A percentile compares a stretch with the other conserved stretches of the same genome.
Conservation (phyloP, 2,329 filamentous ascomycete species). For the Saccharata proteae region DNA sequence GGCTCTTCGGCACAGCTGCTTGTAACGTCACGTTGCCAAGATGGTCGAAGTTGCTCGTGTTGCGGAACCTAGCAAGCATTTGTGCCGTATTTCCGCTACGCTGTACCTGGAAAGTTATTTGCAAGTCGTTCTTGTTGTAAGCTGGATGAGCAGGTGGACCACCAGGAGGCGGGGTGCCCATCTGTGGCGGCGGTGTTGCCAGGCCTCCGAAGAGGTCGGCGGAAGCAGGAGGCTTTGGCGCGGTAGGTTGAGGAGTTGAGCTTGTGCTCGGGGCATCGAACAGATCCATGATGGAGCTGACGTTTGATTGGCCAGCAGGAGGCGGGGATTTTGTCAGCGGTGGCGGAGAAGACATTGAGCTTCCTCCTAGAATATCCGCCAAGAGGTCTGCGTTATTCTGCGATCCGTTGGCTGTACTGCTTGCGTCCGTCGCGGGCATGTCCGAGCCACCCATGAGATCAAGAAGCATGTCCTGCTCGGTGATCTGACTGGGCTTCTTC, state of each 20-base stretch:
- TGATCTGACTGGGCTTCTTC: conserved; percentile 65
- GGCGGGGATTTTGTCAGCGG: conserved; percentile 26
- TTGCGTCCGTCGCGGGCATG: conserved; percentile 45
- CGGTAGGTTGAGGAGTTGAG: conserved; percentile 27
- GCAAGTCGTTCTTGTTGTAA: conserved; percentile 78
- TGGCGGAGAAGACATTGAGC: conserved; percentile 34
- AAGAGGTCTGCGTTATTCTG: conserved; percentile 75
- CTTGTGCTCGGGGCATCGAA: conserved; percentile 45
- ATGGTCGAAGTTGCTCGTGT: conserved; percentile 51
- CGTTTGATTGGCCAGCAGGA: conserved; percentile 25
- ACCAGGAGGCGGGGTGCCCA: conserved; percentile 24
- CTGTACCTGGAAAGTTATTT: conserved; percentile 72
- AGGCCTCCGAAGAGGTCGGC: conserved; percentile 32
- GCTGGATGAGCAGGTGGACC: conserved; percentile 49
- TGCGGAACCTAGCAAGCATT: conserved; percentile 72
- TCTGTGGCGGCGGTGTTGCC: conserved; percentile 36
- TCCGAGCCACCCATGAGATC: conserved; percentile 83
- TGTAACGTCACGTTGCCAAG: conserved; percentile 74
- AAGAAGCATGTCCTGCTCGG: conserved; percentile 80
- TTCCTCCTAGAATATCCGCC: conserved; percentile 74
- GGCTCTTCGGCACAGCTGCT: conserved; percentile 90
- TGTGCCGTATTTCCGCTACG: conserved; percentile 71
- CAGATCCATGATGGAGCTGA: conserved; percentile 73
- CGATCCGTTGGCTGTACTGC: conserved; percentile 42
- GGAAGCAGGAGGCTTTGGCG: conserved; percentile 25